A percentile compares a stretch with the other conserved stretches of the same genome.
Conservation (phyloP, 2,329 filamentous ascomycete species). For the Colletotrichum sp. region DNA sequence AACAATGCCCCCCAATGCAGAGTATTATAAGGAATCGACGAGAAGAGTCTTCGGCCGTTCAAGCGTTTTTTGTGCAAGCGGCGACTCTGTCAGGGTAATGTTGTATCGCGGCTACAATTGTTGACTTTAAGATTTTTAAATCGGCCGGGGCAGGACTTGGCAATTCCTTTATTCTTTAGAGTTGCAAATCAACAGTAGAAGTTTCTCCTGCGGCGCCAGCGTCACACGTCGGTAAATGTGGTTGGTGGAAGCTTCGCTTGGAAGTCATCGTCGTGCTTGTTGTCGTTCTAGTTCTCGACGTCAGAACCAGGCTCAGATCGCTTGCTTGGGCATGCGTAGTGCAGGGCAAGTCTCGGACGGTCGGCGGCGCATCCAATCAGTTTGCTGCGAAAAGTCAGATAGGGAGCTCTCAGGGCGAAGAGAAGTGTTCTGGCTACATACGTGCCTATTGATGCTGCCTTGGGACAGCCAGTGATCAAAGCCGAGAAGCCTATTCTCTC, state of each 20-base stretch:
- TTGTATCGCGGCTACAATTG: neutral
- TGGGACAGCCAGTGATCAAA: neutral
- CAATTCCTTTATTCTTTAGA: rapidly evolving
- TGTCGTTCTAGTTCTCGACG: neutral
- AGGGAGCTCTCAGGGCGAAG: neutral
- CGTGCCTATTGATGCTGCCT: neutral
- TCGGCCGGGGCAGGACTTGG: rapidly evolving
- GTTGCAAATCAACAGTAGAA: neutral
- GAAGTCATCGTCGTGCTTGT: neutral
- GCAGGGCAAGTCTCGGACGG: neutral
- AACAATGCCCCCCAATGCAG: neutral
- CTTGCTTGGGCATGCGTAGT: neutral
- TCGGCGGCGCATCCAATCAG: neutral
- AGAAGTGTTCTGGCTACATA: neutral
- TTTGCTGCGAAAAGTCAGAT: neutral
- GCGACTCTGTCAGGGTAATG: neutral
- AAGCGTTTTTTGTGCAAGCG: neutral
- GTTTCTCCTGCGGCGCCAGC: neutral
- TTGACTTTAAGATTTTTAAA: neutral
- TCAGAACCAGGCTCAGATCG: neutral
- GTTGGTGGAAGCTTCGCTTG: rapidly evolving
- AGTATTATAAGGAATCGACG: neutral
- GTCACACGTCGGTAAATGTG: neutral
- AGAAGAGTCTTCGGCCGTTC: neutral
- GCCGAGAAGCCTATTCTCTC: neutral